Evolutionary conservation across 1,284 basidiomycete genomes (phyloP).

Genomic region (Trametes pubescens): DNA sequence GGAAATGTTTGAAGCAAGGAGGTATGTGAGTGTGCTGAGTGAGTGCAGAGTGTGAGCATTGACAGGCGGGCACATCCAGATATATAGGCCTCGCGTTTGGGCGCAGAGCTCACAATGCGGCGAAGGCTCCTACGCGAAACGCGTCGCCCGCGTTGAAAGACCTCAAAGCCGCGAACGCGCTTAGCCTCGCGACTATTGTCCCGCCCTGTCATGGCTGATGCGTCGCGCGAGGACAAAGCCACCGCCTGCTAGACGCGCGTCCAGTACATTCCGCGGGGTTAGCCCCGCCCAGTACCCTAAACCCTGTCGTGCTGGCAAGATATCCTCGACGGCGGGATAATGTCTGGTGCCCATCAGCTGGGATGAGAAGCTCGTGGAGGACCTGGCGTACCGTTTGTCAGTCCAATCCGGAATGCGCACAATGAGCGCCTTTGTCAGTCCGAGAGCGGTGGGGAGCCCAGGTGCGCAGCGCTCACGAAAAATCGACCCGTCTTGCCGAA

Average conservation of each 20-base stretch:
- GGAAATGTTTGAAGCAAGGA: not conserved
- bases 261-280: no score
- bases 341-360: not conserved
- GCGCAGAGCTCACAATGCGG: not conserved
- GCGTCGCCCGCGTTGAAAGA: not conserved
- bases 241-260: no score
- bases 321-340: not conserved
- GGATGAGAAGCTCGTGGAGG: not conserved
- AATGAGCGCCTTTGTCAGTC: slow-evolving; percentile 2
- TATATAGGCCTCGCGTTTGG: not conserved
- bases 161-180: not conserved
- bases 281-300: not conserved
- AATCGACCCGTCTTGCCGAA: not conserved
- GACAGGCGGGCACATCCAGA: not conserved
- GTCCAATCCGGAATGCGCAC: not conserved
- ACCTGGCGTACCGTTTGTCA: not conserved
- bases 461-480: not conserved
- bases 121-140: not conserved
- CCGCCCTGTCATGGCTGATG: no score
- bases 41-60: not conserved
- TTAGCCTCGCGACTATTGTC: not conserved
- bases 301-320: not conserved
- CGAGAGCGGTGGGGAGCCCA: not conserved
- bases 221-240: no score
- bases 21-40: not conserved